Conservation (phyloP, 225 moss, liverwort and hornwort species). For the Climacium dendroides region DNA sequence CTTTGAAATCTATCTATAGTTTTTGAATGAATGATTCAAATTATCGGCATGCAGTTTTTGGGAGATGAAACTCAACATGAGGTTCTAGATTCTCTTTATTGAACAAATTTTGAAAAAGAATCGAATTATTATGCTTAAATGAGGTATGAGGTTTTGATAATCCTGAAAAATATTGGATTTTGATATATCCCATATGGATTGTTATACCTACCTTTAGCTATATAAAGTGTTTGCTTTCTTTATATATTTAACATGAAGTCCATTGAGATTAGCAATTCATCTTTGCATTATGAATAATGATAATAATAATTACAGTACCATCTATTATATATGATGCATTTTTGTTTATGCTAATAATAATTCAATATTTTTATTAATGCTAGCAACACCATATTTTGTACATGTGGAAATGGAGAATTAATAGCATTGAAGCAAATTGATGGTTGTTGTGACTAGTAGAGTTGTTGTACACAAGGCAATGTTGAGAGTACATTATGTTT, state of each 20-base stretch:
- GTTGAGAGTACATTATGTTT: too few relatives aligned
- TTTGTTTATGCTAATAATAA: too few relatives aligned
- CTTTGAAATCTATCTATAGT: neutral
- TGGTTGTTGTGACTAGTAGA: neutral
- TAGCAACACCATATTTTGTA: neutral
- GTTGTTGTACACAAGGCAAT: too few relatives aligned
- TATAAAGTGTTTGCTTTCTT: neutral
- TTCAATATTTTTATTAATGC: too few relatives aligned
- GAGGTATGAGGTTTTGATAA: neutral
- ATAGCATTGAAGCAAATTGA: neutral
- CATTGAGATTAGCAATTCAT: too few relatives aligned
- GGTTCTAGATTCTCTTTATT: too few relatives aligned
- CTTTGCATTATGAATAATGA: too few relatives aligned
- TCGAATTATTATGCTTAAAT: neutral
- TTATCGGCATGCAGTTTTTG: rapidly evolving
- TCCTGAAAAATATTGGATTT: rapidly evolving
- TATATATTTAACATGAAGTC: too few relatives aligned
- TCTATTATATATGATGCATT: too few relatives aligned
- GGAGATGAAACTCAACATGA: neutral
- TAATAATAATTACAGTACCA: too few relatives aligned
- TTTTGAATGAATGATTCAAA: neutral
- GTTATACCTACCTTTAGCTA: rapidly evolving
- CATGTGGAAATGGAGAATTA: neutral
- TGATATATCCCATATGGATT: neutral
- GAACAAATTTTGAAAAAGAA: too few relatives aligned